Evolutionary conservation across 257 asterid genomes (phyloP), one percentile per base, ranked within the genome.

Genomic region (Solanum pinnatisectum): DNA sequence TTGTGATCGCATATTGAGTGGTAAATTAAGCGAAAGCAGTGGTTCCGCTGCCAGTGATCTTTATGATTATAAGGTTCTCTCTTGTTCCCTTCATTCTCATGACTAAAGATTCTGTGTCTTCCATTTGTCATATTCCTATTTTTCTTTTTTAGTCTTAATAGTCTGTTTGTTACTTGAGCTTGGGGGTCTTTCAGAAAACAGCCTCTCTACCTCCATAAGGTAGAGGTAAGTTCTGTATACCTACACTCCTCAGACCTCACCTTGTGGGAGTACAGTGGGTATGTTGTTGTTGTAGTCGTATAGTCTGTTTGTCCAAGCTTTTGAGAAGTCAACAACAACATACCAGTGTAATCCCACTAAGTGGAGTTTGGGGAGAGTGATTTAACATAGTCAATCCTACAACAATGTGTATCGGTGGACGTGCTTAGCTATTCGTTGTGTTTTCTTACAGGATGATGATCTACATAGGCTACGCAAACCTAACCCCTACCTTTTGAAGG

Each of bases 1-100:
- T 86, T 93, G 78, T 89, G 96, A 92, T 86, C 98, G 98, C 39
- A 94, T 95, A 88, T 95, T 92, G 89, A 94, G 99, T 89, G 98
- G 98, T 88, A 94, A 93, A 91, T 90, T 95, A 87, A 95, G 99
- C 89, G 98, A 93, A 92, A 94, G 96, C 91, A 96, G 99, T 86
- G 98, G 98, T 89, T 96, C 98, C 52, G 95, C 94, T 88, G 94
- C 96, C 84, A 94, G 94, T 88, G 98, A 95, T 95, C 96, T 96
- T 85, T 96, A 95, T 92, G 97, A 95, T 89, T 95, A 91, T 87
- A 94, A 97, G 99, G 99, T 97, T 88, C 25, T 68, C 89, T 59
- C 90, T 60, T 82, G 44, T 82, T 77, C 36, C 36, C 23, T 77
- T 27, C 23, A 2, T 76, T 39, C 82, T 73, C 30, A 76, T 37